Evolutionary conservation across 352 stramenopile species (phyloP).

Genomic region (Phytophthora pluvialis): DNA sequence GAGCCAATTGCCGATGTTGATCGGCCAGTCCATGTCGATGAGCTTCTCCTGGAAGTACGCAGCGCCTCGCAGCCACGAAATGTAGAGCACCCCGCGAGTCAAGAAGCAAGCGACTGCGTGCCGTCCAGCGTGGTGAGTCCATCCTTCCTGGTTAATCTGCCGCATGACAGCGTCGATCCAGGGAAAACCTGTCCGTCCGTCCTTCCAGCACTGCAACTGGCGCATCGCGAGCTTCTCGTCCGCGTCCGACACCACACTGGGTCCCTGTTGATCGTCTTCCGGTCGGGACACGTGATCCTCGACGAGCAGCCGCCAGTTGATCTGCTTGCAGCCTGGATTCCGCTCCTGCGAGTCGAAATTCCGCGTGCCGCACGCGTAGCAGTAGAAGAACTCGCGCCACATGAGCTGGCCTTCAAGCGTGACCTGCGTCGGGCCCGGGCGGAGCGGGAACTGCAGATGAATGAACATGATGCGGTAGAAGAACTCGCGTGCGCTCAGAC

Average conservation of each 20-base stretch:
- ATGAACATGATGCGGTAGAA: slow-evolving; percentile 86
- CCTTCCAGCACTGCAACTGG: slow-evolving; percentile 88
- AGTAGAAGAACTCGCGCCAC: slow-evolving; percentile 96
- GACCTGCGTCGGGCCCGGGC: slow-evolving; percentile 82
- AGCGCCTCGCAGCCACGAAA: slow-evolving; percentile 93
- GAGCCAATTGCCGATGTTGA: slow-evolving; percentile 99
- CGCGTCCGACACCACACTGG: slow-evolving; percentile 18
- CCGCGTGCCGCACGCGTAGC: slow-evolving; percentile 58
- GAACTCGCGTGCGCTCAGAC: slow-evolving; percentile 82
- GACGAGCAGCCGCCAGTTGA: slow-evolving; percentile 62
- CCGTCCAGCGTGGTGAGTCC: slow-evolving; percentile 82
- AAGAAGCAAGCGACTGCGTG: slow-evolving; percentile 97
- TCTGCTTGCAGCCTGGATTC: slow-evolving; percentile 90
- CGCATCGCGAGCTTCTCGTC: slow-evolving; percentile 59
- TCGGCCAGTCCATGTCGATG: slow-evolving; percentile 94
- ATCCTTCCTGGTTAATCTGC: slow-evolving; percentile 90
- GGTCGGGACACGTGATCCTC: slow-evolving; percentile 27
- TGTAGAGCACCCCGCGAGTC: slow-evolving; percentile 95
- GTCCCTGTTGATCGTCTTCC: slow-evolving; percentile 12
- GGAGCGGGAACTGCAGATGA: slow-evolving; percentile 89
- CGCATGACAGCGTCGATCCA: slow-evolving; percentile 98
- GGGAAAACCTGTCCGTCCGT: slow-evolving; percentile 95
- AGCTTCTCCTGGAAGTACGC: slow-evolving; percentile 92
- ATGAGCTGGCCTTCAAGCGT: slow-evolving; percentile 94
- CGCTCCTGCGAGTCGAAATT: slow-evolving; percentile 91